These are phyloP conservation scores for Penicillium sp. DNA, from an alignment of 2,329 filamentous ascomycete species.

Conservation along the genomic window DNA sequence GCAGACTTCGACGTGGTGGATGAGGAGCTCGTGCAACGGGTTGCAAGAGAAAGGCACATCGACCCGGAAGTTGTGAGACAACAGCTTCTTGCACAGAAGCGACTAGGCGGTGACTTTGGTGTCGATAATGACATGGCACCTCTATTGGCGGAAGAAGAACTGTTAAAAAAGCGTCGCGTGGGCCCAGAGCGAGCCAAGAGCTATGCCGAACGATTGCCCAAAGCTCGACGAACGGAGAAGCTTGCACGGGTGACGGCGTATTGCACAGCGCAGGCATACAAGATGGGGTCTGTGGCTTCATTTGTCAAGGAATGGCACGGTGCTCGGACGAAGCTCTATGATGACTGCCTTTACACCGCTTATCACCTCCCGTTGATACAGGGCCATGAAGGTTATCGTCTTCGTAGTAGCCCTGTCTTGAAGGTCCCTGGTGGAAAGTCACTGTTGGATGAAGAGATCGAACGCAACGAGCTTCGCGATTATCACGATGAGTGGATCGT, in stretches of 20 bases:
- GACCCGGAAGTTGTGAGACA: slow-evolving; percentile 33
- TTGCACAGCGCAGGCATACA: slow-evolving; percentile 90
- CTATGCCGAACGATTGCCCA: slow-evolving; percentile 88
- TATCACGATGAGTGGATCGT: slow-evolving; percentile 89
- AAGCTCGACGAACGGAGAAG: slow-evolving; percentile 78
- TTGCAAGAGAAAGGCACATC: slow-evolving; percentile 30
- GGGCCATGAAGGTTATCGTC: slow-evolving; percentile 76
- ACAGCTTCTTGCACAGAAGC: slow-evolving; percentile 30
- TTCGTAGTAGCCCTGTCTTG: slow-evolving; percentile 83
- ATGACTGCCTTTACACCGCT: slow-evolving; percentile 92
- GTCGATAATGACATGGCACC: slow-evolving; percentile 50
- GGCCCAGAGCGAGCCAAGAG: slow-evolving; percentile 64
- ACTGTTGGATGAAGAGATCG: slow-evolving; percentile 89
- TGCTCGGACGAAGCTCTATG: slow-evolving; percentile 91
- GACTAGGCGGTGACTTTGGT: slow-evolving; percentile 49
- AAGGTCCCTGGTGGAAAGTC: slow-evolving; percentile 92
- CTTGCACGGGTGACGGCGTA: slow-evolving; percentile 89
- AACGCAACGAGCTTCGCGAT: slow-evolving; percentile 80
- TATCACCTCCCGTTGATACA: slow-evolving; percentile 87
- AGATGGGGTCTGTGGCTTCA: slow-evolving; percentile 77
- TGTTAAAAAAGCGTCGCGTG: slow-evolving; percentile 50
- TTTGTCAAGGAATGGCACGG: slow-evolving; percentile 84
- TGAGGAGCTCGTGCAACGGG: slow-evolving; percentile 33
- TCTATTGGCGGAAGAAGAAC: slow-evolving; percentile 54
- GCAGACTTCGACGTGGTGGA: slow-evolving; percentile 29